Percentiles rank a stretch among this genome's conserved stretches.
phyloP scores from a whole-genome alignment of 2,329 filamentous ascomycete species.

The Trichocomaceae sp. region DNA sequence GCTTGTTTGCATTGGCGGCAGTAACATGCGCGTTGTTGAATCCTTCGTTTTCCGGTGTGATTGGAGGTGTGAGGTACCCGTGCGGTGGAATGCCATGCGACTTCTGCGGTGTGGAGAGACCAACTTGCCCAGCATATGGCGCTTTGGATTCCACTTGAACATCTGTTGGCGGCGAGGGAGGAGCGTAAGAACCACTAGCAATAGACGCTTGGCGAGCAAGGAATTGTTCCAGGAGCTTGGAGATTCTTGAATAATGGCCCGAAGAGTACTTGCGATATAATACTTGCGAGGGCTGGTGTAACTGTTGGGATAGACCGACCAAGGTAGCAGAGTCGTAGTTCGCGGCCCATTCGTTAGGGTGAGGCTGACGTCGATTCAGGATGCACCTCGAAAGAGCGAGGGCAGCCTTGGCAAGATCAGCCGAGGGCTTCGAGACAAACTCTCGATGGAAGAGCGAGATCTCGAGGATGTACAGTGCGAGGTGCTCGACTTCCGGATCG shows the following conservation, averaged over 20 bases:
- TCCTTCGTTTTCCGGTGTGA: conserved; percentile 41
- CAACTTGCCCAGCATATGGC: conserved; percentile 33
- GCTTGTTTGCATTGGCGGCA: conserved; percentile 26
- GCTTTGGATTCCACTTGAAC: conserved; percentile 31
- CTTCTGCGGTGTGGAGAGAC: conserved; percentile 40
- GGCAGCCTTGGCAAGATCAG: conserved; percentile 81
- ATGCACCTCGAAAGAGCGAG: conserved; percentile 82
- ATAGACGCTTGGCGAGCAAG: conserved; percentile 57
- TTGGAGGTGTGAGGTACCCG: conserved; percentile 44
- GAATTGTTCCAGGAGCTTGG: conserved; percentile 60
- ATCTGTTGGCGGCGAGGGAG: conserved; percentile 37
- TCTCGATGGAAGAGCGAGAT: conserved; percentile 95
- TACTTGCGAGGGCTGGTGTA: conserved; percentile 61
- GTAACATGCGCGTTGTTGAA: conserved; percentile 27
- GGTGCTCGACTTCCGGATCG: conserved; percentile 84
- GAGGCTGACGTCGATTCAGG: conserved; percentile 68
- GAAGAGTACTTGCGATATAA: conserved; percentile 63
- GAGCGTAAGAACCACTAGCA: conserved; percentile 36
- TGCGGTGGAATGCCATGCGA: conserved; percentile 27
- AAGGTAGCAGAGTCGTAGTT: conserved; percentile 48
- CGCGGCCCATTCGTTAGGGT: conserved; percentile 66
- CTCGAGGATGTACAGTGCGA: conserved; percentile 90
- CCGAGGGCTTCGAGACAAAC: conserved; percentile 87
- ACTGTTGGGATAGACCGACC: conserved; percentile 57
- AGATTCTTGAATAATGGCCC: conserved; percentile 58